Base-by-base conservation (phyloP, 495 filamentous ascomycete species). In the Cairneyella variabilis region DNA sequence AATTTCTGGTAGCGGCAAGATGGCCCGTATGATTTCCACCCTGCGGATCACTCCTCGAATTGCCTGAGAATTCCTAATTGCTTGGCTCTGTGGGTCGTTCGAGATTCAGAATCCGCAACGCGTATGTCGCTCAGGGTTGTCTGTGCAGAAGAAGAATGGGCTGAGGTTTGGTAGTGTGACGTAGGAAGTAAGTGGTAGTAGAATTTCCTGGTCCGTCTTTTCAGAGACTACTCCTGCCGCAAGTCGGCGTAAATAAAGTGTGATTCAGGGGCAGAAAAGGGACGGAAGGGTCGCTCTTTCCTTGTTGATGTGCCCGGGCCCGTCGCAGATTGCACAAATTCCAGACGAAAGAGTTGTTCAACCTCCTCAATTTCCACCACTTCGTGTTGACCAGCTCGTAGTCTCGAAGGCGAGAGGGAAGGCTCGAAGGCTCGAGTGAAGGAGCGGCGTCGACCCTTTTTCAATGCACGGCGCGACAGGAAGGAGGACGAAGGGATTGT, bases 101-200 rank as follows among this genome's bases (percentile, higher is more conserved):
- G 48, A 51, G 48, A 51, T 26, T 12, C 17, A 9, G 27, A 37
- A 28, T 20, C 28, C 16, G 32, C 34, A 40, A 41, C 18, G 48
- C 27, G 30, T 21, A 36, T 18, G 46, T 48, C 21, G 30, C 26
- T 48, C 27, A 36, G 20, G 30, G n/a, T 48, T n/a, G 30, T 48
- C 46, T 28, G 46, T 48, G 46, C 46, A 48, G 46, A 20, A 18
- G 26, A 37, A 3, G 46, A 22, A 10, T 48, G 37, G 14, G 28
- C 7, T 32, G 28, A 6, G 28, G 28, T 32, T 7, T 32, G 6
- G 28, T 14, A 32, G 28, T 32, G 28, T 27, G 25, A n/a, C 25
- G 21, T 21, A 28, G 43, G 7, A 28, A 28, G 21, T 26, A 28
- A 17, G 43, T 30, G 43, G 7, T n/a, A 4, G n/a, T 26, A 4